These are phyloP conservation scores for Chlorella sp. DNA, from an alignment of 139 green algal genomes.

Conservation along the genomic window DNA sequence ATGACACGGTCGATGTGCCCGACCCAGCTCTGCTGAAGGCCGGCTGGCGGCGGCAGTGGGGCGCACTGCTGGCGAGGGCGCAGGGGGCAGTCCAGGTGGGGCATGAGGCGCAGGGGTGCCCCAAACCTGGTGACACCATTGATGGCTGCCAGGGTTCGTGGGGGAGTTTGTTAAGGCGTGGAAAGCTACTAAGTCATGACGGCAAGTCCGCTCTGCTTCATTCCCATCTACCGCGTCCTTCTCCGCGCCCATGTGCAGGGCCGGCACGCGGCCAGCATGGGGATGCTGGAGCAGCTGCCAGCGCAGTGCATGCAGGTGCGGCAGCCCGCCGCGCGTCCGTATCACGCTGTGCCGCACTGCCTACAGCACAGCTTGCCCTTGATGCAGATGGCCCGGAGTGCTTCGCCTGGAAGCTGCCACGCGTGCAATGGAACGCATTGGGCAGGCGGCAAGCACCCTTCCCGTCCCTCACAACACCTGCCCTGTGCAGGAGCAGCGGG, in stretches of 20 bases:
- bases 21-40: background rate
- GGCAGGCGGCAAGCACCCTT: too few species aligned
- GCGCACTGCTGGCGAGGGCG: background rate
- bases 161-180: too few species aligned
- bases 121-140: too few species aligned
- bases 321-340: background rate
- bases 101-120: too few species aligned
- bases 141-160: too few species aligned
- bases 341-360: background rate
- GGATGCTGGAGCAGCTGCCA: too few species aligned
- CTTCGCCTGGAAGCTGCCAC: background rate
- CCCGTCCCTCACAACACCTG: background rate
- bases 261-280: too few species aligned
- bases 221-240: too few species aligned
- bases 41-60: slow-evolving; percentile 14
- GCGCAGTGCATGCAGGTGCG: background rate
- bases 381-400: background rate
- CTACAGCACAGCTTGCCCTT: background rate
- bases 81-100: background rate
- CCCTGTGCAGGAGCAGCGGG: background rate
- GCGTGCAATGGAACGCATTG: too few species aligned
- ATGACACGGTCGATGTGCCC: background rate
- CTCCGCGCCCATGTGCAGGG: too few species aligned
- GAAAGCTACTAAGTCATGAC: too few species aligned
- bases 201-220: too few species aligned